Percentiles rank a stretch among this genome's conserved stretches.
These are phyloP conservation scores for Daedaleopsis sinensis DNA, from an alignment of 768 basidiomycete genomes.

Conservation along the genomic window DNA sequence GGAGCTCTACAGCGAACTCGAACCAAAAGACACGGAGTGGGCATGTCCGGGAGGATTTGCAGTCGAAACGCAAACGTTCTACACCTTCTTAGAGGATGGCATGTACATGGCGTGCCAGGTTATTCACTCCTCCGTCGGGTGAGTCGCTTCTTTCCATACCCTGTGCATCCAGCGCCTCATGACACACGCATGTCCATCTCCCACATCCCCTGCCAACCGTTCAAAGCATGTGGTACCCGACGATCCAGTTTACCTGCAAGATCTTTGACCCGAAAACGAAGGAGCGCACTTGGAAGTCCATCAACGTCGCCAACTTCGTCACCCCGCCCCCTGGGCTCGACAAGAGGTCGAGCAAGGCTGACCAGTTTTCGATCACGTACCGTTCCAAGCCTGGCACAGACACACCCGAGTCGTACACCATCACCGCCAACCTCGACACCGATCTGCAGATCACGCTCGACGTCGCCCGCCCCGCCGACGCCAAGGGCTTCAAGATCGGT, in stretches of 20 bases:
- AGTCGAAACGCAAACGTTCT: constrained; percentile 91
- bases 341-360: constrained; percentile 84
- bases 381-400: constrained; percentile 59
- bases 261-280: constrained; percentile 77
- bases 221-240: constrained; percentile 87
- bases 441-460: constrained; percentile 83
- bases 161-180: neutral
- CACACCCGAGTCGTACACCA: constrained; percentile 73
- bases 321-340: constrained; percentile 77
- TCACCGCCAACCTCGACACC: constrained; percentile 77
- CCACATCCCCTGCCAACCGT: neutral
- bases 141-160: constrained; percentile 34
- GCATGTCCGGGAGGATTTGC: constrained; percentile 79
- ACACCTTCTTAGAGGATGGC: constrained; percentile 81
- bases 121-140: constrained; percentile 91
- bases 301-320: constrained; percentile 82
- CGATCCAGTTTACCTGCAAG: constrained; percentile 93
- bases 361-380: constrained; percentile 80
- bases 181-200: neutral
- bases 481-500: constrained; percentile 91
- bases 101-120: constrained; percentile 79
- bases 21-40: constrained; percentile 80
- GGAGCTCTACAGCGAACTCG: constrained; percentile 76
- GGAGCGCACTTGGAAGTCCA: constrained; percentile 79
- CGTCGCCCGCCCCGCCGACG: constrained; percentile 64